Conservation (phyloP, 805 yeast genomes). For the Tetrapisispora taiwanensis region DNA sequence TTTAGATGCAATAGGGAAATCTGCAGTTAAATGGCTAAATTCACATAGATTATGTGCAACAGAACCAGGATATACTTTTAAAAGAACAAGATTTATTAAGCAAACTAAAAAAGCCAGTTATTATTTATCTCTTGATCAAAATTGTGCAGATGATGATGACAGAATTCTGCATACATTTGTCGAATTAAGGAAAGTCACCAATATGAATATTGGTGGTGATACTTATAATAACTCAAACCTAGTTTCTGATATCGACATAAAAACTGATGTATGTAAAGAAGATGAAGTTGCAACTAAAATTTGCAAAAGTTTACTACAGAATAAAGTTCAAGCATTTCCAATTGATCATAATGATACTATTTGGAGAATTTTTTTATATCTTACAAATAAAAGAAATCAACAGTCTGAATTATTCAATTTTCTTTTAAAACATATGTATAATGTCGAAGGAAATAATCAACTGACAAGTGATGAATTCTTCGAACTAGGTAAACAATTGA, state of each 20-base stretch:
- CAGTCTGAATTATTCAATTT: slow-evolving; percentile 10
- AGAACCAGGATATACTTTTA: slow-evolving; percentile 11
- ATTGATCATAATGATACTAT: slow-evolving; percentile 9
- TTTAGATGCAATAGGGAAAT: slow-evolving; percentile 13
- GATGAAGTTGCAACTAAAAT: neutral
- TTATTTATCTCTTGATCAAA: slow-evolving; percentile 20
- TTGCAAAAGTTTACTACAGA: slow-evolving; percentile 12
- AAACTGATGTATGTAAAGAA: neutral
- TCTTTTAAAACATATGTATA: slow-evolving; percentile 12
- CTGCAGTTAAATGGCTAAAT: slow-evolving; percentile 22
- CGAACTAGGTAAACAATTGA: slow-evolving; percentile 12
- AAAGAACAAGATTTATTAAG: slow-evolving; percentile 23
- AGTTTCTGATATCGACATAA: neutral
- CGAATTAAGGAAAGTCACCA: slow-evolving; percentile 9
- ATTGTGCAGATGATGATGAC: slow-evolving; percentile 9
- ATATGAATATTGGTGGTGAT: neutral
- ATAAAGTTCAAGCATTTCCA: slow-evolving; percentile 18
- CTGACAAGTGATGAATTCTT: slow-evolving; percentile 18
- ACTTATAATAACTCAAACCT: neutral
- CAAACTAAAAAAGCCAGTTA: slow-evolving; percentile 7
- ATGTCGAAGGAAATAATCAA: slow-evolving; percentile 5
- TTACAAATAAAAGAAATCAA: slow-evolving; percentile 8
- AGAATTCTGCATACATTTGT: slow-evolving; percentile 17
- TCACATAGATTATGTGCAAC: slow-evolving; percentile 12
- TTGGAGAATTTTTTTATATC: slow-evolving; percentile 16